Percentiles rank a stretch among this genome's conserved stretches.
Evolutionary conservation across 2,329 filamentous ascomycete species (phyloP).

Genomic region (Cladorrhinum sp.): DNA sequence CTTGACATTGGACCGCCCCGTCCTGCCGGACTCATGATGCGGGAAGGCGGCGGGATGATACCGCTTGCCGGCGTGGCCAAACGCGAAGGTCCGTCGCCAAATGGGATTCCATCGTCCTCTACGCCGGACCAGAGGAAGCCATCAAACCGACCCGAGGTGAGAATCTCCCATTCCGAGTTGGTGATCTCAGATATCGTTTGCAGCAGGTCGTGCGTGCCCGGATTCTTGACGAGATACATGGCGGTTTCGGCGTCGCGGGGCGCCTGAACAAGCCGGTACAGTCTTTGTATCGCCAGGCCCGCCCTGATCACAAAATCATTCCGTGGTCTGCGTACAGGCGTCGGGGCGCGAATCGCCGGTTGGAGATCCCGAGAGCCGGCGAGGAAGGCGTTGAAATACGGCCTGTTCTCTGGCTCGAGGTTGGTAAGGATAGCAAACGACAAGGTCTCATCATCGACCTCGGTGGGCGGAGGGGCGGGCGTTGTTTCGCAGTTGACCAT

Average conservation of each 20-base stretch:
- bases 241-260: slow-evolving; percentile 85
- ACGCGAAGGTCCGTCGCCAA: slow-evolving; percentile 46
- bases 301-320: slow-evolving; percentile 73
- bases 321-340: slow-evolving; percentile 61
- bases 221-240: slow-evolving; percentile 81
- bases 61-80: slow-evolving; percentile 54
- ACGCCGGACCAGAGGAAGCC: slow-evolving; percentile 94
- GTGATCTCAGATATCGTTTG: slow-evolving; percentile 85
- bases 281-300: slow-evolving; percentile 73
- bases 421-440: slow-evolving; percentile 92
- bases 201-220: slow-evolving; percentile 77
- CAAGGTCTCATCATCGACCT: slow-evolving; percentile 90
- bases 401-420: slow-evolving; percentile 70
- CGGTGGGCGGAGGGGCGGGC: slow-evolving; percentile 72
- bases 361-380: slow-evolving; percentile 57
- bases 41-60: slow-evolving; percentile 39
- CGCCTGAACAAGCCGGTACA: slow-evolving; percentile 70
- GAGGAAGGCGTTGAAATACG: slow-evolving; percentile 78
- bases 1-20: slow-evolving; percentile 49
- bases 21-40: slow-evolving; percentile 41
- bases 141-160: slow-evolving; percentile 90
- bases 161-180: slow-evolving; percentile 92
- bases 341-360: slow-evolving; percentile 61
- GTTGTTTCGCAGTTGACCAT: slow-evolving; percentile 74
- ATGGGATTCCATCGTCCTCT: slow-evolving; percentile 50